Base-by-base conservation (phyloP, 306 rosid species). In the Cucumis sativus region DNA sequence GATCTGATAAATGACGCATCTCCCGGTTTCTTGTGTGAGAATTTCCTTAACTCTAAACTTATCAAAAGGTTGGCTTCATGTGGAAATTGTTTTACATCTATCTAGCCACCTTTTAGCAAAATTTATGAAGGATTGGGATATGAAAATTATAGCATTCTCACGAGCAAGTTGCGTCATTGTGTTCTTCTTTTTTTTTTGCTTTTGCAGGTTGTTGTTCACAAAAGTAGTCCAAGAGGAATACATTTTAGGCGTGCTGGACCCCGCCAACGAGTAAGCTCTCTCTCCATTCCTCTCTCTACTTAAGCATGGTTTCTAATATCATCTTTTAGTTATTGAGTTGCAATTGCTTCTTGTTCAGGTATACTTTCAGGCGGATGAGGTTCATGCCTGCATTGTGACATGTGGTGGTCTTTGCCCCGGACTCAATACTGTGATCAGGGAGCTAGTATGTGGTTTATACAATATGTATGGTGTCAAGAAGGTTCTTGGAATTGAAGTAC, bases 341-440 rank as follows among this genome's bases (percentile, higher is more conserved):
- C 54, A 14, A 28, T 59, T 62, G 41, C 6, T 14, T 60, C 43
- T 78, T 77, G 83, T 82, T 80, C 83, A 92, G 99, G 89, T 91
- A 83, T 92, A 88, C 52, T 95, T 95, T 52, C 85, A 92, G 30
- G 28, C 97, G 8, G 99, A 95, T 56, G 98, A 92, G 64, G 97
- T 95, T 87, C 85, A 79, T 66, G 99, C 96, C 58, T 96, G 96
- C 74, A 95, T 92, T 62, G 99, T 95, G 63, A 95, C 98, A 7
- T 95, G 98, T 41, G 99, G 99, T 45, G 99, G 99, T 82, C 96
- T 95, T 14, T 95, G 99, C 75, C 98, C 99, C 57, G 99, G 99
- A 4, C 98, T 95, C 86, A 95, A 95, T 90, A 95, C 98, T 1
- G 98, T 95, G 72, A 91, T 91, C n/a, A 91, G 99, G 77, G 99